Evolutionary conservation across 495 filamentous ascomycete species (phyloP), one percentile per base, ranked within the genome.

Genomic region (Chaetomium fimeti): DNA sequence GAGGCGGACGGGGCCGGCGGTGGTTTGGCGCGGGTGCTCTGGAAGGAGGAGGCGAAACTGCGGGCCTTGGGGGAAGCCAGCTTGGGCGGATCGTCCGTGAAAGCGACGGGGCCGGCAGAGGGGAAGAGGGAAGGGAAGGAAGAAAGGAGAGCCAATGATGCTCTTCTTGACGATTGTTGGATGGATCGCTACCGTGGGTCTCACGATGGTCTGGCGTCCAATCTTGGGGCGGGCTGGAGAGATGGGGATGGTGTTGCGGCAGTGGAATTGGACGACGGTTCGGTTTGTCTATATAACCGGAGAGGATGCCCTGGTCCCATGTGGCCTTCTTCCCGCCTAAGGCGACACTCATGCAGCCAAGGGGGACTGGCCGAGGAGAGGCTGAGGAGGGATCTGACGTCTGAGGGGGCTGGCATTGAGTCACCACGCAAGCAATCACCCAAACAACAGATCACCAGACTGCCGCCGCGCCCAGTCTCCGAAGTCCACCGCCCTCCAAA

Each of bases 21-120:
- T 36, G 53, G 62, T 32, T 51, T 56, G 51, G 45, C 49, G 58
- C 51, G n/a, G 60, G 60, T 42, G 25, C 27, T 58, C 52, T 24
- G n/a, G 51, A 40, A 43, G 22, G 54, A 40, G 22, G 32, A 64
- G 32, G 43, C 11, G 22, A 29, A 29, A 29, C 13, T 13, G 20
- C 32, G 61, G 28, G 28, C 62, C 57, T 64, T 57, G 45, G 64
- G 25, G 48, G 65, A 43, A 63, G 70, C 70, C 70, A 72, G 65
- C 55, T 66, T 72, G 70, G 61, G 57, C 36, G 43, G 36, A 13
- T 57, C 29, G 7, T 43, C 29, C 2, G 42, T 25, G 24, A 7
- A 40, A 38, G 48, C 9, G 7, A 57, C 12, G 42, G 57, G 12
- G 58, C 6, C 16, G 28, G 22, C n/a, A 18, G 36, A 32, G 51